Conservation (phyloP, 371 early-diverging fungal species). For the Smittium culicis region DNA sequence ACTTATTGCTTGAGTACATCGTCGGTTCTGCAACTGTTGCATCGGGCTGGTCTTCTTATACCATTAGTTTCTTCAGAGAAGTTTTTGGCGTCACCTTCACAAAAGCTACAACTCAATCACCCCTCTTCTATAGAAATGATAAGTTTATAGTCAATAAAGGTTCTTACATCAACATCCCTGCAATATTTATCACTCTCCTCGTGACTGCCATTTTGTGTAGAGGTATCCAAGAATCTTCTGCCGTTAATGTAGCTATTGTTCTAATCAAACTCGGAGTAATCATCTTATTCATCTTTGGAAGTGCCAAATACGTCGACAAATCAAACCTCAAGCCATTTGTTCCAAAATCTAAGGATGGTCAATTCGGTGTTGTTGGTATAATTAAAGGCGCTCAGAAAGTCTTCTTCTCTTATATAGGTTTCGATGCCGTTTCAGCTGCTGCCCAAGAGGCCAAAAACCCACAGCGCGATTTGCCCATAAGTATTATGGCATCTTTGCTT, state of each 20-base stretch:
- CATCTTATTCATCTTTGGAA: constrained; percentile 52
- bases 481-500: constrained; percentile 52
- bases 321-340: constrained; percentile 61
- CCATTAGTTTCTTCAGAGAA: constrained; percentile 38
- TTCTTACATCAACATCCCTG: constrained; percentile 64
- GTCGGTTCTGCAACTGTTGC: constrained; percentile 49
- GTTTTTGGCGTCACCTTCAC: constrained; percentile 2
- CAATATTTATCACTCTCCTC: constrained; percentile 41
- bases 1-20: constrained; percentile 59
- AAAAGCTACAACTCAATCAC: constrained; percentile 1
- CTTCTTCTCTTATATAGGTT: too few relatives aligned
- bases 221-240: constrained; percentile 53
- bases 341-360: constrained; percentile 29
- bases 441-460: too few relatives aligned
- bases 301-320: constrained; percentile 37
- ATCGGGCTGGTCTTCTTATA: constrained; percentile 58
- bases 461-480: too few relatives aligned
- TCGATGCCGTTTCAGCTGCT: too few relatives aligned
- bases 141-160: neutral
- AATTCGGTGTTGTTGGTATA: constrained; percentile 47
- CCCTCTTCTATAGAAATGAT: constrained; percentile 1
- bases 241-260: constrained; percentile 49
- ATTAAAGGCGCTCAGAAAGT: too few relatives aligned
- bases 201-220: constrained; percentile 38
- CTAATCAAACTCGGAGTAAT: constrained; percentile 50